Base-by-base conservation (phyloP, 129 eudicot genomes). In the Pulicaria dysenterica region DNA sequence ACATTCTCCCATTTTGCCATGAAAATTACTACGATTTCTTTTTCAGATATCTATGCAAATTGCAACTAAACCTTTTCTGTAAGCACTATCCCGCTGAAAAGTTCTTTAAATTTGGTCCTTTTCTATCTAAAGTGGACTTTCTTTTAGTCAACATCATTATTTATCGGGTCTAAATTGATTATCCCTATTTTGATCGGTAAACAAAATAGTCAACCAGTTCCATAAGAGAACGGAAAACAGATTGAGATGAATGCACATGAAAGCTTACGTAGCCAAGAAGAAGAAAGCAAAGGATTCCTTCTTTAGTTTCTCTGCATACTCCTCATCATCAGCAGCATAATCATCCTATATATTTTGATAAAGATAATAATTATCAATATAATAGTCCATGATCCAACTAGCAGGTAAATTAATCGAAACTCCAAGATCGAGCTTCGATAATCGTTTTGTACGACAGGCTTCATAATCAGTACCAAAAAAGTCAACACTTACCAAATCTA, bases 291-390 rank as follows among this genome's bases (percentile, higher is more conserved):
- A 49, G 17, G 81, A 73, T 82, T 95, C 99, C 67, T 86, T 90
- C 82, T 95, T 95, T 65, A 95, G 42, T 63, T 86, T 95, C 73
- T 72, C 77, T 68, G 89, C 91, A 51, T 95, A 95, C 64, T 90
- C 93, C 0, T 90, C 99, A 71, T 90, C 99, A 72, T 95, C 99
- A 13, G 81, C 94, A 31, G 99, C 99, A 79, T 95, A 95, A 81
- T 90, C 99, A 83, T 95, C 99, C 99, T 95, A 75, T 3, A 68
- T 31, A 11, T 59, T 8, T 19, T 38, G 53, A 16, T 37, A 5
- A 69, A 4, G 10, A 16, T 38, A 19, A 69, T 59, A 8, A 42
- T 3, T 3, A 53, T 39, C 13, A 34, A 16, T 1, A 74, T 2
- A 73, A 64, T 45, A 0, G 61, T 19, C 44, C 4, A 64, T 24